Base-by-base conservation (phyloP, 768 basidiomycete genomes). In the Serpula lacrymans region DNA sequence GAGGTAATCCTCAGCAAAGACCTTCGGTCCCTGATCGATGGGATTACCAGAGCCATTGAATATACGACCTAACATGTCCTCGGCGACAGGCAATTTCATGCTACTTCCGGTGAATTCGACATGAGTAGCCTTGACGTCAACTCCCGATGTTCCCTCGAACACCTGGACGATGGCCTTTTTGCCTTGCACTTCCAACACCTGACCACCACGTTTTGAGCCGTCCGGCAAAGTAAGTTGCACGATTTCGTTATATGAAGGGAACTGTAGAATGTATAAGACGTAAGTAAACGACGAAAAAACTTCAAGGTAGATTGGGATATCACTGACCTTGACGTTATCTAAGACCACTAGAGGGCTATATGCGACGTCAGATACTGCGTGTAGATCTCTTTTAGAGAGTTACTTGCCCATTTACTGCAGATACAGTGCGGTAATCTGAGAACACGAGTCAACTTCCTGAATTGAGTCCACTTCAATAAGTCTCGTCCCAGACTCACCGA, bases 141-240 rank as follows among this genome's bases (percentile, higher is more conserved):
- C 87, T 25, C 96, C 96, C 8, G 93, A 79, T 2, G 96, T 99
- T 37, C 96, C 96, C 64, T 99, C 96, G 54, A 99, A 99, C 46
- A 99, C 95, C 63, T 99, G 96, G 14, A 99, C 95, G 55, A 99
- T 92, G 29, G 96, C 96, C 61, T 98, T 98, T 75, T 94, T 96
- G 40, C 96, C 96, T 59, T 90, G 86, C 28, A 99, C 93, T 64
- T 99, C 96, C 35, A 99, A 81, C 9, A 98, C 95, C 65, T 98
- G 96, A 21, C 96, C 96, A 13, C 93, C 93, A 51, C 96, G 87
- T 59, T 84, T 88, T 21, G 92, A 75, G 11, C 96, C 96, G 63
- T 99, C 95, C 7, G 95, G 93, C 26, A 99, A 74, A 10, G 94
- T 96, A 50, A 98, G 72, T 56, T 88, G 82, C 20, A 98, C 95